These are phyloP conservation scores for Pisolithus microcarpus DNA, from an alignment of 768 basidiomycete genomes.

Conservation along the genomic window DNA sequence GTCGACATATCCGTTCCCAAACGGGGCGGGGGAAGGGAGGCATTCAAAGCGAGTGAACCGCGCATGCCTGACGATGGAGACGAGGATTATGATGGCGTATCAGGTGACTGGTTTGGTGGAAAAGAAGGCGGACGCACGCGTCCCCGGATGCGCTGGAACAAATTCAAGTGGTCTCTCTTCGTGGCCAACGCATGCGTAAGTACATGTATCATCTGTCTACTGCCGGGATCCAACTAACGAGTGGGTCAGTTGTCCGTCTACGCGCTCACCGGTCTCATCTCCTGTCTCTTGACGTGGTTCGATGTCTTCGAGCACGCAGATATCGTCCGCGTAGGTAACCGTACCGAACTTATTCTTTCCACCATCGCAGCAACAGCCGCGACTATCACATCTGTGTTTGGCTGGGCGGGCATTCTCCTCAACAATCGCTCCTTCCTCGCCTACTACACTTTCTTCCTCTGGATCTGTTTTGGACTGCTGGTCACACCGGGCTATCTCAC, in stretches of 20 bases:
- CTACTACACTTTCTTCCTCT: conserved; percentile 61
- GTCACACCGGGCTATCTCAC: conserved; percentile 72
- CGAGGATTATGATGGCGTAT: conserved; percentile 48
- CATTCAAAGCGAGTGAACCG: conserved; percentile 46
- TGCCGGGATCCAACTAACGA: background rate
- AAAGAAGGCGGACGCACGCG: conserved; percentile 33
- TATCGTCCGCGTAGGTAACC: conserved; percentile 65
- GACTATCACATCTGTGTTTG: conserved; percentile 60
- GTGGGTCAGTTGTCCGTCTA: conserved; percentile 50
- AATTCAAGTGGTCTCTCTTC: no score
- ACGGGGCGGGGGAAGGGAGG: conserved; percentile 31
- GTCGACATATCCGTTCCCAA: background rate
- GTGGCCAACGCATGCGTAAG: no score
- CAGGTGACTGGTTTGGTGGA: conserved; percentile 33
- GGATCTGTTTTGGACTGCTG: conserved; percentile 67
- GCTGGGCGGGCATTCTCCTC: conserved; percentile 74
- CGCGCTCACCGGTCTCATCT: conserved; percentile 54
- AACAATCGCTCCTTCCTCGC: conserved; percentile 82
- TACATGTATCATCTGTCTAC: no score
- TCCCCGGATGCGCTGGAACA: conserved; percentile 33
- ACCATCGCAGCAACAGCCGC: conserved; percentile 57
- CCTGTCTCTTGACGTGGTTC: conserved; percentile 71
- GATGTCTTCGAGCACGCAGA: conserved; percentile 65
- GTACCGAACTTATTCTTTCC: conserved; percentile 59
- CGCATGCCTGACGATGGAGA: conserved; percentile 47